Percentiles rank a stretch among this genome's conserved stretches.
These are phyloP conservation scores for Mortierella sp. DNA, from an alignment of 371 early-diverging fungal genomes.

Conservation along the genomic window DNA sequence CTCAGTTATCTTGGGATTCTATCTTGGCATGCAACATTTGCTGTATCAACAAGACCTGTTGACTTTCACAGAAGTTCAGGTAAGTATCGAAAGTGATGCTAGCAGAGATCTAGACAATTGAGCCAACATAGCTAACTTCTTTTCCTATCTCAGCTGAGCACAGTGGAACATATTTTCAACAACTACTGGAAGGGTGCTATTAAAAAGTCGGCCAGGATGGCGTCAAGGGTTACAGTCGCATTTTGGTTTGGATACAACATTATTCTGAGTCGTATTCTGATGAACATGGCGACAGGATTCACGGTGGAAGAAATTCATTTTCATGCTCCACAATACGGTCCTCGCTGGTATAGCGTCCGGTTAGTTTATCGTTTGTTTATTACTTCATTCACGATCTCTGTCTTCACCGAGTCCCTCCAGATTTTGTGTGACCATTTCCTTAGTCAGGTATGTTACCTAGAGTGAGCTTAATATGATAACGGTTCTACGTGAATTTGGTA, in stretches of 20 bases:
- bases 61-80: slow-evolving; percentile 59
- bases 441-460: slow-evolving; percentile 29
- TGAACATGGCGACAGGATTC: slow-evolving; percentile 39
- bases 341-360: slow-evolving; percentile 49
- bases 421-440: slow-evolving; percentile 60
- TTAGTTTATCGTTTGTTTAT: slow-evolving; percentile 28
- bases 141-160: slow-evolving; percentile 19
- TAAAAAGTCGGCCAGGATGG: slow-evolving; percentile 40
- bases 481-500: background rate
- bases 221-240: slow-evolving; percentile 58
- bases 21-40: slow-evolving; percentile 54
- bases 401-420: slow-evolving; percentile 60
- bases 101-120: background rate
- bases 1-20: slow-evolving; percentile 51
- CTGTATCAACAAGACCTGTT: slow-evolving; percentile 45
- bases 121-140: slow-evolving; percentile 16
- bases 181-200: slow-evolving; percentile 22
- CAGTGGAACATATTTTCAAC: slow-evolving; percentile 20
- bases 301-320: slow-evolving; percentile 33
- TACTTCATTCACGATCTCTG: slow-evolving; percentile 25
- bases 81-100: slow-evolving; percentile 21
- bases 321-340: slow-evolving; percentile 44
- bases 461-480: background rate
- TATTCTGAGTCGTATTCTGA: slow-evolving; percentile 56
- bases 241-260: slow-evolving; percentile 63